A percentile compares a stretch with the other conserved stretches of the same genome.
These are phyloP conservation scores for Candida koratica DNA, from an alignment of 805 yeast species.

Conservation along the genomic window DNA sequence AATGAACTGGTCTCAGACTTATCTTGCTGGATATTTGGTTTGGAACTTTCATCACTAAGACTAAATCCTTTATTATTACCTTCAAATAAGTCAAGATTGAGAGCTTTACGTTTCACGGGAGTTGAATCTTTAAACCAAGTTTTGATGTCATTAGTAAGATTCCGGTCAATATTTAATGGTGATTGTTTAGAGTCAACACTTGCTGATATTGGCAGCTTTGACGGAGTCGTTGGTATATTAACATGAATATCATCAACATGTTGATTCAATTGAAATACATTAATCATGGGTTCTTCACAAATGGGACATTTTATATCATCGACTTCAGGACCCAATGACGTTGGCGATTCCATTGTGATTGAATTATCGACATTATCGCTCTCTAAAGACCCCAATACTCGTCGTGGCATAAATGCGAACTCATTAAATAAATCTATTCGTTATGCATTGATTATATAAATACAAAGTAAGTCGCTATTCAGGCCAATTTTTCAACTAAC, in stretches of 20 bases:
- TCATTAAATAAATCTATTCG: too few relatives aligned
- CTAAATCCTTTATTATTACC: slow-evolving; percentile 32
- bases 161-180: slow-evolving; percentile 11
- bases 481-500: slow-evolving; percentile 54
- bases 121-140: slow-evolving; percentile 34
- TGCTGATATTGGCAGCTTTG: background rate
- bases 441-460: slow-evolving; percentile 10
- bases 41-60: slow-evolving; percentile 21
- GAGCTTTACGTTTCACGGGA: slow-evolving; percentile 31
- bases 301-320: slow-evolving; percentile 54
- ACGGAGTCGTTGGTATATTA: background rate
- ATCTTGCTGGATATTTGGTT: too few relatives aligned
- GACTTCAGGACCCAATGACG: background rate
- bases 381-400: slow-evolving; percentile 25
- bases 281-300: slow-evolving; percentile 57
- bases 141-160: slow-evolving; percentile 34
- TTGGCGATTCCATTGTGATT: slow-evolving; percentile 5
- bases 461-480: slow-evolving; percentile 9
- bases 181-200: background rate
- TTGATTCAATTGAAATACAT: slow-evolving; percentile 52
- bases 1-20: too few relatives aligned
- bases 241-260: slow-evolving; percentile 72
- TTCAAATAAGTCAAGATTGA: slow-evolving; percentile 51
- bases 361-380: slow-evolving; percentile 11
- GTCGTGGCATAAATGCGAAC: slow-evolving; percentile 8